phyloP scores from a whole-genome alignment of 352 stramenopile genomes.

The Phytophthora colocasiae region DNA sequence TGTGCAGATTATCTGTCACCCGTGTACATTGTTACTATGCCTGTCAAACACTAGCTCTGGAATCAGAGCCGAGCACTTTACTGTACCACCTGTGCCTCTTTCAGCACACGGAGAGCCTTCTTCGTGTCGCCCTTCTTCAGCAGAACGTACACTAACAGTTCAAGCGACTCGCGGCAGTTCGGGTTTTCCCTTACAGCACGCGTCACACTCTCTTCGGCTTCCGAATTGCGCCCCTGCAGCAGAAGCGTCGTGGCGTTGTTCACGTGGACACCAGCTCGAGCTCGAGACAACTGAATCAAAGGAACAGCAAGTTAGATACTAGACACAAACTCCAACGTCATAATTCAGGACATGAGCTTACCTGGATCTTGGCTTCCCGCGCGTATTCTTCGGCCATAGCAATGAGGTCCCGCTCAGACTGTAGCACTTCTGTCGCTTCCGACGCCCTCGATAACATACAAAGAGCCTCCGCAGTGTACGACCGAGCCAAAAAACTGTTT shows the following conservation, averaged over 20 bases:
- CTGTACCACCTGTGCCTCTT: slow-evolving; percentile 83
- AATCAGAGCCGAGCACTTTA: slow-evolving; percentile 28
- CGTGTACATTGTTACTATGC: slow-evolving; percentile 37
- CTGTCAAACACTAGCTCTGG: slow-evolving; percentile 8
- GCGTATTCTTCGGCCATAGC: slow-evolving; percentile 82
- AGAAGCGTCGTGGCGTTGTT: slow-evolving; percentile 87
- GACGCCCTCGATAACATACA: slow-evolving; percentile 87
- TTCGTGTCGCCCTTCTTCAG: slow-evolving; percentile 91
- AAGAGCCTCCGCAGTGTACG: slow-evolving; percentile 91
- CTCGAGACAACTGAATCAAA: slow-evolving; percentile 54
- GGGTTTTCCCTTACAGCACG: slow-evolving; percentile 83
- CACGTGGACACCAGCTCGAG: slow-evolving; percentile 81
- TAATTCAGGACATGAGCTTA: slow-evolving; percentile 12
- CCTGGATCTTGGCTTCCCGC: slow-evolving; percentile 77
- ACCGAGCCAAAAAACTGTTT: slow-evolving; percentile 82
- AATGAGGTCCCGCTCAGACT: slow-evolving; percentile 80
- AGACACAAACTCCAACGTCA: not conserved
- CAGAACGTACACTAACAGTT: slow-evolving; percentile 89
- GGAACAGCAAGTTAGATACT: not conserved
- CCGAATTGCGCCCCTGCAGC: slow-evolving; percentile 71
- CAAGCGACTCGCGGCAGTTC: slow-evolving; percentile 83
- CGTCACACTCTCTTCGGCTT: slow-evolving; percentile 87
- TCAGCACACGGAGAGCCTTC: slow-evolving; percentile 87
- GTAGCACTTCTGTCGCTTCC: slow-evolving; percentile 78
- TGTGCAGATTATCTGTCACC: slow-evolving; percentile 25